Base-by-base conservation (phyloP, 176 grass and related monocot species). In the Musa itinerans region DNA sequence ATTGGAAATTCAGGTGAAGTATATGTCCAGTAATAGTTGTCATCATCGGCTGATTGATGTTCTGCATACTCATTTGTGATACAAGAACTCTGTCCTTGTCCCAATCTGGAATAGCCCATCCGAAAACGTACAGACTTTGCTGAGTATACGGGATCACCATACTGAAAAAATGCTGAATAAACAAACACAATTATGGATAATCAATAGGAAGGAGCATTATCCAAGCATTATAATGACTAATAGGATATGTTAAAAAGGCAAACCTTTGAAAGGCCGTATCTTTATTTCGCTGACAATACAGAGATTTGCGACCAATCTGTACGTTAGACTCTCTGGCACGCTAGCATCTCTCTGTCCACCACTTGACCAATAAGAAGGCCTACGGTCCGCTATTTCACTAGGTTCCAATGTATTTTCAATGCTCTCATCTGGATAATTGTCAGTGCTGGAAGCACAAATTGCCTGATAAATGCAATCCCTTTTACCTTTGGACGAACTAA, bases 311-410 rank as follows among this genome's bases (percentile, higher is more conserved):
- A 14, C 27, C 26, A 99, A 83, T 79, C 69, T 81, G 82, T 99
- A 94, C 0, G 70, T 91, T 63, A 99, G 62, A 77, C 78, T 89
- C 75, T 94, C 95, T 9, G 86, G 86, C 8, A 64, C 68, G 68
- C 64, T 17, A 8, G 81, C 76, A 50, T 92, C 76, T 48, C 19
- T 76, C 48, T 89, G 59, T 0, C 88, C 95, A 20, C 83, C 85
- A 86, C 90, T 99, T 29, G 96, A 99, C 96, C 96, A 99, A 83
- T 99, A 99, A 22, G 96, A 99, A 0, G 79, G n/a, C 2, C 74
- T 81, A 61, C 16, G 10, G 1, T 86, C 52, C 0, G 84, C 49
- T 62, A 34, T 15, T 1, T 92, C 88, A 2, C 14, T 68, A 15
- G 83, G 83, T 16, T 87, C 69, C 22, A 92, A 84, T 22, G 95